phyloP scores from a whole-genome alignment of 805 yeast species.

The Ogataea pini region DNA sequence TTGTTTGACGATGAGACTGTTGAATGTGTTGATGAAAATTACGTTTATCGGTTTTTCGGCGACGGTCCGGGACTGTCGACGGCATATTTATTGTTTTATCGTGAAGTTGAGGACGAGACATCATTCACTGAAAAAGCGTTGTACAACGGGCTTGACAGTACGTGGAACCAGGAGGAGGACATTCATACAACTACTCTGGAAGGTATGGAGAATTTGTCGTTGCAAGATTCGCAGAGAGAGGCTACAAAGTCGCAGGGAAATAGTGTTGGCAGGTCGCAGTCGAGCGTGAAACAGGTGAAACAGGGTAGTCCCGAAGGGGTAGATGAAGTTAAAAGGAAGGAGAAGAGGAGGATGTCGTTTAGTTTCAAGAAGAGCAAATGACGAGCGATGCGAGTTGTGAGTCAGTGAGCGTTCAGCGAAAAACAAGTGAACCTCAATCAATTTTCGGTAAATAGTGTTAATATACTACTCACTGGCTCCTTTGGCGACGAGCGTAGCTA shows the following conservation, averaged over 20 bases:
- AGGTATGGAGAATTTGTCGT: not conserved
- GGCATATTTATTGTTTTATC: conserved; percentile 87
- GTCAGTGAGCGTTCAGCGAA: not conserved
- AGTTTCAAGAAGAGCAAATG: conserved; percentile 20
- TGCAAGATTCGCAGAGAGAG: not conserved
- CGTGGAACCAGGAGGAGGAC: conserved; percentile 20
- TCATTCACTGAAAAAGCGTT: conserved; percentile 31
- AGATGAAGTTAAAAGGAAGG: conserved; percentile 1
- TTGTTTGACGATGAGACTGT: conserved; percentile 95
- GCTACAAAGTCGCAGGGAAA: not conserved
- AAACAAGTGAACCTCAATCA: too few species aligned
- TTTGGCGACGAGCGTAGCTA: too few species aligned
- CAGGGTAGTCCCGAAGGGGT: not conserved
- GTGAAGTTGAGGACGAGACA: conserved; percentile 48
- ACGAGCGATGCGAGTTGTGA: not conserved
- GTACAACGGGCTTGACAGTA: conserved; percentile 33
- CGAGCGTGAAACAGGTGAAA: not conserved
- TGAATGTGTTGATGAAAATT: conserved; percentile 79
- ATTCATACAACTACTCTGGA: not conserved
- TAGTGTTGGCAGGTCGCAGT: not conserved
- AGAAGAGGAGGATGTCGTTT: conserved; percentile 24
- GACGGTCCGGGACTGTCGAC: conserved; percentile 86
- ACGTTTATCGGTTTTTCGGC: conserved; percentile 84
- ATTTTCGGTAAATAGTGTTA: too few species aligned
- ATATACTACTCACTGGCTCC: too few species aligned